Evolutionary conservation across 805 yeast species (phyloP).

Genomic region (Wickerhamomyces alni): DNA sequence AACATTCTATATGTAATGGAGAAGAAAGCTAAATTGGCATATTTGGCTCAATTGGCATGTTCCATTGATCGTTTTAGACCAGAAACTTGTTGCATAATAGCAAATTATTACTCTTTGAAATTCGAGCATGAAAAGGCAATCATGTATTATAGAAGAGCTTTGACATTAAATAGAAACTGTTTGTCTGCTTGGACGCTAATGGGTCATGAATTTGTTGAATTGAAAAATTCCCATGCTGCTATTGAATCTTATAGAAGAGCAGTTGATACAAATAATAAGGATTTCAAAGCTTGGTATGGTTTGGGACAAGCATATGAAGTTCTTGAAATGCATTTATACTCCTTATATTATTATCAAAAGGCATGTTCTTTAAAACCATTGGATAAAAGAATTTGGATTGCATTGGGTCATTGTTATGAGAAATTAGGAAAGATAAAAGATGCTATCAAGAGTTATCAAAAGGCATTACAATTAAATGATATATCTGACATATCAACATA

Average conservation of each 20-base stretch:
- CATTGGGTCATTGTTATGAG: constrained; percentile 84
- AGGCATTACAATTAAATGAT: constrained; percentile 58
- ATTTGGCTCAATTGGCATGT: constrained; percentile 78
- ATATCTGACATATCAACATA: constrained; percentile 50
- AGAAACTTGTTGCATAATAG: constrained; percentile 91
- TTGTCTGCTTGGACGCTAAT: constrained; percentile 94
- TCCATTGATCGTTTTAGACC: constrained; percentile 83
- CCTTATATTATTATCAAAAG: constrained; percentile 85
- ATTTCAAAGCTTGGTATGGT: constrained; percentile 97
- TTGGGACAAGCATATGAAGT: constrained; percentile 98
- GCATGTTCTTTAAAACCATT: constrained; percentile 85
- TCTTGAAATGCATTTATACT: constrained; percentile 88
- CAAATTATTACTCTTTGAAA: constrained; percentile 86
- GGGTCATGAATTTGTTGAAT: constrained; percentile 98
- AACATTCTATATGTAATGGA: constrained; percentile 93
- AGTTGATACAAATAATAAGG: constrained; percentile 81
- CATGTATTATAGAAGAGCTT: constrained; percentile 85
- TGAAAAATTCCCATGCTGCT: constrained; percentile 95
- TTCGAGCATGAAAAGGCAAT: constrained; percentile 95
- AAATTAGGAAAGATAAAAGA: constrained; percentile 65
- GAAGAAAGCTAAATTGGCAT: constrained; percentile 76
- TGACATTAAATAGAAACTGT: constrained; percentile 72
- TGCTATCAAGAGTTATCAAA: constrained; percentile 73
- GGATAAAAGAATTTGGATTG: constrained; percentile 96
- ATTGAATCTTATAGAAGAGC: constrained; percentile 93